Evolutionary conservation across 805 yeast genomes (phyloP).

Genomic region (Komagataella ulmi): DNA sequence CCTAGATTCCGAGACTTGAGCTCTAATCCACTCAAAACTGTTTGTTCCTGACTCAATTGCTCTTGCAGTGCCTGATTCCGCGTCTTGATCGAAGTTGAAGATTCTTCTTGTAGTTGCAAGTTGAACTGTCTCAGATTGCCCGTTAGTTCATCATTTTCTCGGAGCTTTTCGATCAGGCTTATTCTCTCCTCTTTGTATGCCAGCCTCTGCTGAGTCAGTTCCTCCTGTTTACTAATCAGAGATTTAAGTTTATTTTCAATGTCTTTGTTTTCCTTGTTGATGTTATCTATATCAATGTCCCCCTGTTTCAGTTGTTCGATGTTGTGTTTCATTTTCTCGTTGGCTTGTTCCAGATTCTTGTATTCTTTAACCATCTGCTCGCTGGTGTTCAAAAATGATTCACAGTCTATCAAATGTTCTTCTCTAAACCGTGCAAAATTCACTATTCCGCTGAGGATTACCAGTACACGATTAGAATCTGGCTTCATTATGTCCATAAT

Average conservation of each 20-base stretch:
- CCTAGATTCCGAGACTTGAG: constrained; percentile 33
- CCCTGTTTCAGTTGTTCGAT: constrained; percentile 5
- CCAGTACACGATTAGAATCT: constrained; percentile 48
- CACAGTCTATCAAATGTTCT: constrained; percentile 59
- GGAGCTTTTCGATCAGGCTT: constrained; percentile 42
- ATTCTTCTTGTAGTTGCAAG: constrained; percentile 45
- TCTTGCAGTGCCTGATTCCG: constrained; percentile 34
- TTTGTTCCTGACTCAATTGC: constrained; percentile 27
- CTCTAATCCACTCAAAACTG: constrained; percentile 27
- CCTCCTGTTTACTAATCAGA: constrained; percentile 50
- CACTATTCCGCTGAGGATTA: constrained; percentile 70
- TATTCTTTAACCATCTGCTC: constrained; percentile 34
- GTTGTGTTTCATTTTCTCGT: constrained; percentile 20
- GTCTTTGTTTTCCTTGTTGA: constrained; percentile 7
- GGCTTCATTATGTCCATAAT: constrained; percentile 68
- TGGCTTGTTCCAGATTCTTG: constrained; percentile 27
- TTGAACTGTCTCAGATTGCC: constrained; percentile 44
- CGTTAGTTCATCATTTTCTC: constrained; percentile 43
- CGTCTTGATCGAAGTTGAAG: constrained; percentile 40
- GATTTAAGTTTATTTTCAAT: constrained; percentile 50
- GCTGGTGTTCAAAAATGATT: constrained; percentile 40
- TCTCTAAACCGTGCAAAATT: constrained; percentile 80
- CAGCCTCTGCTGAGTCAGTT: constrained; percentile 44
- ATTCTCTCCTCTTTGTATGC: constrained; percentile 52
- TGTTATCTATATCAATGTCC: constrained; percentile 1